Evolutionary conservation across 805 yeast species (phyloP).

Genomic region (Kazachstania taianensis): DNA sequence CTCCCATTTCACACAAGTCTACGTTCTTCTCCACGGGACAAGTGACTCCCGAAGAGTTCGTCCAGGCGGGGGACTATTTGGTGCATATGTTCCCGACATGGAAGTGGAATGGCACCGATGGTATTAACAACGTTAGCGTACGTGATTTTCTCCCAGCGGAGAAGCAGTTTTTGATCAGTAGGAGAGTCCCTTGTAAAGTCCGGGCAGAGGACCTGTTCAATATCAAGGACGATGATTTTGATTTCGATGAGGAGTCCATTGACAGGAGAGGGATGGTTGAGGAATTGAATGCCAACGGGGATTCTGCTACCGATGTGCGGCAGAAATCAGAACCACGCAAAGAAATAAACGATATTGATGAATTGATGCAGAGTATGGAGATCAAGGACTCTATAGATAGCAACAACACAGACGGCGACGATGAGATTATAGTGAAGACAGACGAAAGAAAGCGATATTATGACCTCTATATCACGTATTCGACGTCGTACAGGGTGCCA

Average conservation of each 20-base stretch:
- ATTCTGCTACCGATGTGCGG: background rate
- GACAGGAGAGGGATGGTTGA: constrained; percentile 36
- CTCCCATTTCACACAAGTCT: constrained; percentile 83
- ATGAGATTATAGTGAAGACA: constrained; percentile 28
- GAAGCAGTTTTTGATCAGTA: constrained; percentile 79
- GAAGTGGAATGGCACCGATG: constrained; percentile 63
- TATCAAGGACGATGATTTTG: constrained; percentile 26
- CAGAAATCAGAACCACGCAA: background rate
- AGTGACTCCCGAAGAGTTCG: constrained; percentile 92
- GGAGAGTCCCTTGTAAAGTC: constrained; percentile 77
- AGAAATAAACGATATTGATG: constrained; percentile 22
- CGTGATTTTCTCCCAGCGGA: constrained; percentile 68
- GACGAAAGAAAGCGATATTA: constrained; percentile 51
- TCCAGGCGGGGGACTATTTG: constrained; percentile 85
- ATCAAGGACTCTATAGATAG: constrained; percentile 27
- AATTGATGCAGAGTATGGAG: constrained; percentile 21
- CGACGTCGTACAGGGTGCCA: constrained; percentile 93
- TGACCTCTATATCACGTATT: constrained; percentile 83
- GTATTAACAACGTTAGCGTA: constrained; percentile 28
- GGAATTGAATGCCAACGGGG: constrained; percentile 9
- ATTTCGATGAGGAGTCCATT: constrained; percentile 26
- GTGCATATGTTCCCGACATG: constrained; percentile 92
- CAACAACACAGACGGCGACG: constrained; percentile 37
- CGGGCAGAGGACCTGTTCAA: constrained; percentile 51
- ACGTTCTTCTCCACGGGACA: constrained; percentile 82